Conservation (phyloP, 345 rosid genomes). For the Corchorus olitorius region DNA sequence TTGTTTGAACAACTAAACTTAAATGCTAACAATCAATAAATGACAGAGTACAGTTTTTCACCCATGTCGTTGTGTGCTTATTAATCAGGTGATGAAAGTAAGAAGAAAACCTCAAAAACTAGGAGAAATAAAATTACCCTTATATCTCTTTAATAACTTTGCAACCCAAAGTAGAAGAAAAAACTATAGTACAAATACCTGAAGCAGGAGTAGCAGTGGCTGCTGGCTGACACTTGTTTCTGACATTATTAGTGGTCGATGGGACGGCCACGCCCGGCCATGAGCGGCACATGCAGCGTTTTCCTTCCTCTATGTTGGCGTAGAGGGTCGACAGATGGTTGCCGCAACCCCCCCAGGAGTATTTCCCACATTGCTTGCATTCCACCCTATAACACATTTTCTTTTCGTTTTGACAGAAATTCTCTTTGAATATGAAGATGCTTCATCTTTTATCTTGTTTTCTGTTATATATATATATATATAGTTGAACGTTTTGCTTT, state of each 20-base stretch:
- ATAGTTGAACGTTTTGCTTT: background rate
- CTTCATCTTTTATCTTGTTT: background rate
- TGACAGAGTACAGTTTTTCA: background rate
- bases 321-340: constrained; percentile 42
- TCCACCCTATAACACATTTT: constrained; percentile 49
- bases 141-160: too few species aligned
- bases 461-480: background rate
- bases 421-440: background rate
- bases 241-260: background rate
- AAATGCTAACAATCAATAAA: background rate
- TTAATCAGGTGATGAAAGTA: background rate
- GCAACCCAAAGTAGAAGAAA: too few species aligned
- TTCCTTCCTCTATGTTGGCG: constrained; percentile 47
- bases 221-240: background rate
- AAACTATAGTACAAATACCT: background rate
- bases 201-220: background rate
- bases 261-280: constrained; percentile 39
- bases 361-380: constrained; percentile 50
- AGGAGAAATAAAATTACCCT: too few species aligned
- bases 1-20: background rate
- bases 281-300: constrained; percentile 54
- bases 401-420: background rate
- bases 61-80: background rate
- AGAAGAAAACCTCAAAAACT: background rate
- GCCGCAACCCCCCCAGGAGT: constrained; percentile 57